Conservation (phyloP, 164 flowering plant genomes). For the Vitis cinerea region DNA sequence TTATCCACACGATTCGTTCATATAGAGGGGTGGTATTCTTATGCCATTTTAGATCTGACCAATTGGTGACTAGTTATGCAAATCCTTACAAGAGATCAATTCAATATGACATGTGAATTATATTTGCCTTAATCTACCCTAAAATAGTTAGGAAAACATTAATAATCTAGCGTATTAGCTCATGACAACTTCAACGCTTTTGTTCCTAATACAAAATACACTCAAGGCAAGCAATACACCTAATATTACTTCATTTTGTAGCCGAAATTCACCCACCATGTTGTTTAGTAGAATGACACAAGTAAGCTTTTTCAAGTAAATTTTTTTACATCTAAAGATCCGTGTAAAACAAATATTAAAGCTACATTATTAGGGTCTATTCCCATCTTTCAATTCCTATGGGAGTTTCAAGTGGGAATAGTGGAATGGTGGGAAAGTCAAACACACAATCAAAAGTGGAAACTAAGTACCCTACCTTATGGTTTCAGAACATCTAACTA, state of each 20-base stretch:
- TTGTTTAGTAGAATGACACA: conserved; percentile 77
- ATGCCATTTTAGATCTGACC: background rate
- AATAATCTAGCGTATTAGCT: conserved; percentile 69
- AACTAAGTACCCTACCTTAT: conserved; percentile 83
- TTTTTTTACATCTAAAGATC: background rate
- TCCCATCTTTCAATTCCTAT: conserved; percentile 35
- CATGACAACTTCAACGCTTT: conserved; percentile 67
- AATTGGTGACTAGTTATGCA: too few relatives aligned
- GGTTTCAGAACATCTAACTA: conserved; percentile 83
- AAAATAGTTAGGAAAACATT: conserved; percentile 47
- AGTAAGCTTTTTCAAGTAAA: conserved; percentile 52
- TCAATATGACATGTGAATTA: background rate
- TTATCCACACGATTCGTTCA: conserved; percentile 59
- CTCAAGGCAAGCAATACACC: conserved; percentile 59
- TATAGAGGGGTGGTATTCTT: conserved; percentile 49
- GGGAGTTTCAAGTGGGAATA: conserved; percentile 71
- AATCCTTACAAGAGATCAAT: too few relatives aligned
- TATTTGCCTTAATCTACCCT: conserved; percentile 8
- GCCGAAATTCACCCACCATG: conserved; percentile 41
- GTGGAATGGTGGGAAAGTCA: conserved; percentile 71
- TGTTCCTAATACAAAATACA: conserved; percentile 66
- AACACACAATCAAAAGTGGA: conserved; percentile 54
- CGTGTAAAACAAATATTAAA: conserved; percentile 1
- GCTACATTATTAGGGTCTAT: conserved; percentile 47
- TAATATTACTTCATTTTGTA: conserved; percentile 34